Percentiles rank a stretch among this genome's conserved stretches.
Evolutionary conservation across 129 eudicot species (phyloP).

Genomic region (Sambucus nigra): DNA sequence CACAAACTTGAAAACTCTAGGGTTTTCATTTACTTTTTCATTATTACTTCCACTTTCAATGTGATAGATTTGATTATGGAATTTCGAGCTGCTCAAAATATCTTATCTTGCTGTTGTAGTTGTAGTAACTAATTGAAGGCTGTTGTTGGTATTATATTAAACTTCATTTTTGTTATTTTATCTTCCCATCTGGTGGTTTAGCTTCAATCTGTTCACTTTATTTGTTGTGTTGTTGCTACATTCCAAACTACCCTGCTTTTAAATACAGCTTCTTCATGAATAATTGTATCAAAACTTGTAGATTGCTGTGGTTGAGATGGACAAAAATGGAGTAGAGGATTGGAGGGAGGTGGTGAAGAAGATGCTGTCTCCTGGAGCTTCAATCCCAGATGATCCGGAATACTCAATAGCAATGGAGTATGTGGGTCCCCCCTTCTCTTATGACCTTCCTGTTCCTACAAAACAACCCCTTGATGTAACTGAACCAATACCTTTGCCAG

Average conservation of each 20-base stretch:
- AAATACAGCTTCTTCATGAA: slow-evolving; percentile 9
- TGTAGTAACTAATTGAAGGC: too few species aligned
- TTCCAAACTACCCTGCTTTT: slow-evolving; percentile 15
- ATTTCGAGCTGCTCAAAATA: too few species aligned
- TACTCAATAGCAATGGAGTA: slow-evolving; percentile 85
- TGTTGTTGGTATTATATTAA: not conserved
- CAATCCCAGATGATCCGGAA: slow-evolving; percentile 65
- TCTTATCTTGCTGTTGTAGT: too few species aligned
- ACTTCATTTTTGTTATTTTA: not conserved
- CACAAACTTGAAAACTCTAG: not conserved
- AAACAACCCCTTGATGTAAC: slow-evolving; percentile 63
- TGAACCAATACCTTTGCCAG: slow-evolving; percentile 72
- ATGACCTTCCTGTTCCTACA: slow-evolving; percentile 74
- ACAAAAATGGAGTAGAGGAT: slow-evolving; percentile 30
- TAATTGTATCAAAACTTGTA: not conserved
- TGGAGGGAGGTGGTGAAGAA: slow-evolving; percentile 68
- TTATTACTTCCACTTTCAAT: not conserved
- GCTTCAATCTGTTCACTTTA: not conserved
- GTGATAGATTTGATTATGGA: not conserved
- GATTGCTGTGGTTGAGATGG: slow-evolving; percentile 35
- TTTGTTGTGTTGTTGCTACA: slow-evolving; percentile 17
- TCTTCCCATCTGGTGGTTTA: not conserved
- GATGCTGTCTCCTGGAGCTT: slow-evolving; percentile 92
- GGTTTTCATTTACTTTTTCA: not conserved
- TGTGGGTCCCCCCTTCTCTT: slow-evolving; percentile 66